These are phyloP conservation scores for Lentinula novae-zelandiae DNA, from an alignment of 1,284 basidiomycete genomes.

Conservation along the genomic window DNA sequence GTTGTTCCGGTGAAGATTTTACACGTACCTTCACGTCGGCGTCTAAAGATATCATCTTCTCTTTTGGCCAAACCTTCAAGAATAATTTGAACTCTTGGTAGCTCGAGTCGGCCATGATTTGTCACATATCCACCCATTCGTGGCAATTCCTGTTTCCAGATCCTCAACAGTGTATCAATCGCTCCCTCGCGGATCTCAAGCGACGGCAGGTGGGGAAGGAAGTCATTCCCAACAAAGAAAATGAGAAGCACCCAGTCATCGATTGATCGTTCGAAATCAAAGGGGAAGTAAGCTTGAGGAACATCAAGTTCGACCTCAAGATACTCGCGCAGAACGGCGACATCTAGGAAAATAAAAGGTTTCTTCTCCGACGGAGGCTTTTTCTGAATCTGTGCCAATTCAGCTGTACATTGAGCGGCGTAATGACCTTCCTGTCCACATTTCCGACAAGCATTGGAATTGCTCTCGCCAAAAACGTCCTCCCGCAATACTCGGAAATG, in stretches of 20 bases:
- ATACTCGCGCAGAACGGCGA: constrained; percentile 93
- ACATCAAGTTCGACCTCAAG: constrained; percentile 93
- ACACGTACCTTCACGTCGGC: constrained; percentile 83
- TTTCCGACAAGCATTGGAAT: constrained; percentile 76
- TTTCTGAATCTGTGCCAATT: constrained; percentile 64
- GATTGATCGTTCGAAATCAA: constrained; percentile 94
- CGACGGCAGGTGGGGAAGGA: constrained; percentile 95
- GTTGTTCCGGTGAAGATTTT: constrained; percentile 16
- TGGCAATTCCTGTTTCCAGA: constrained; percentile 92
- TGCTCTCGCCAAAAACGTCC: constrained; percentile 92
- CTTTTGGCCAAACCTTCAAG: constrained; percentile 89
- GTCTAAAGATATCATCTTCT: constrained; percentile 96
- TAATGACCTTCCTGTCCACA: constrained; percentile 96
- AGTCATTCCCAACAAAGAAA: constrained; percentile 99
- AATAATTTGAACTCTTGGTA: constrained; percentile 88
- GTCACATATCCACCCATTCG: constrained; percentile 97
- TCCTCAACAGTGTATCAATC: constrained; percentile 92
- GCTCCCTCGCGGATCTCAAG: constrained; percentile 99
- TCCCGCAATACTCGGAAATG: constrained; percentile 97
- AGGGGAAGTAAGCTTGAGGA: constrained; percentile 77
- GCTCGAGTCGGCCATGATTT: constrained; percentile 88
- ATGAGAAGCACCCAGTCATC: constrained; percentile 99
- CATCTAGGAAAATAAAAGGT: constrained; percentile 99
- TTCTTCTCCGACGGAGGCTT: constrained; percentile 75
- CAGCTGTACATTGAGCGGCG: constrained; percentile 87